Base-by-base conservation (phyloP, 495 filamentous ascomycete species). In the Trichocladium antarcticum region DNA sequence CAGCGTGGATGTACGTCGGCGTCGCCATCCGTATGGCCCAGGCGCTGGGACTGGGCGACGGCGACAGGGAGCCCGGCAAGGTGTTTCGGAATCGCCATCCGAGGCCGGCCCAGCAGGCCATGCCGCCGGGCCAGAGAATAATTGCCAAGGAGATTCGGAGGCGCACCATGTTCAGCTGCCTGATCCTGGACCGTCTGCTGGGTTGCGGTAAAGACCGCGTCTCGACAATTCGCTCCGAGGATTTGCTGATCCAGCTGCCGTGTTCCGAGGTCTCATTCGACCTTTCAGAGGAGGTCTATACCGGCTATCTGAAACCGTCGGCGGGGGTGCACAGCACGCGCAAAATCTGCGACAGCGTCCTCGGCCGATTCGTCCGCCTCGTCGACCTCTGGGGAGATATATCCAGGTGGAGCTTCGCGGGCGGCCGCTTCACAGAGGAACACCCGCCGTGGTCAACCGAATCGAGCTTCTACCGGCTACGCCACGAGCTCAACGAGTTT, bases 101-200 rank as follows among this genome's bases (percentile, higher is more conserved):
- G 7, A 41, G 41, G 16, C 34, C 38, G 41, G 20, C 46, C 15
- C 62, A 57, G 44, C 31, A 47, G 27, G 39, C 59, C 12, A 57
- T 61, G 43, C 57, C 53, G 10, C 54, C 47, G 20, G 49, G 37
- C 27, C 76, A 84, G 40, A 68, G 75, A 31, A 71, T 82, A 31
- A 81, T 87, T 32, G 71, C 81, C 7, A 82, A 82, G 56, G 87
- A 94, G 64, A 78, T 87, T 14, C 75, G 79, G 57, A 77, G 87
- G 29, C 80, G 87, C 21, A 90, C 87, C 5, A 87, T 90, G 61
- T 95, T 85, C 75, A 85, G 85, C 47, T 87, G 85, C 52, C 85
- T 89, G 55, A 80, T 90, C 44, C 74, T 93, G 51, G 87, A 95
- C 59, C 77, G 86, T 12, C 83, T 84, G 58, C 65, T 92, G 28